These are phyloP conservation scores for Fusarium longipes DNA, from an alignment of 2,329 filamentous ascomycete species.

Conservation along the genomic window DNA sequence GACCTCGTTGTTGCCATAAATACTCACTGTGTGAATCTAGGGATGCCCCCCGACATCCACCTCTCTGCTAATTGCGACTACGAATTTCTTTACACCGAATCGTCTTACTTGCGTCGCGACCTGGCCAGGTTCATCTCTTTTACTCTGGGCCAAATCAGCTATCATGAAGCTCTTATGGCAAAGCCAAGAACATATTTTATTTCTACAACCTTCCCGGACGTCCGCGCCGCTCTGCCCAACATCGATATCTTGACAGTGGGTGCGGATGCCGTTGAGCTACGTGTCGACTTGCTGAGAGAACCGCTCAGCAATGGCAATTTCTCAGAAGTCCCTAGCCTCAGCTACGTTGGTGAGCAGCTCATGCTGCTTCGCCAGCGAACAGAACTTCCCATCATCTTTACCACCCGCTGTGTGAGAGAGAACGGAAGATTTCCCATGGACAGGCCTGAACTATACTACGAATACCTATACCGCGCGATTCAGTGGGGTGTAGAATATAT, in stretches of 20 bases:
- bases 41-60: slow-evolving; percentile 73
- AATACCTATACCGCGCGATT: slow-evolving; percentile 84
- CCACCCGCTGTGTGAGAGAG: slow-evolving; percentile 82
- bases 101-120: slow-evolving; percentile 78
- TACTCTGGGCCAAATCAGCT: slow-evolving; percentile 80
- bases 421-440: slow-evolving; percentile 90
- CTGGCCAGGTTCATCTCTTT: slow-evolving; percentile 83
- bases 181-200: slow-evolving; percentile 86
- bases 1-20: slow-evolving; percentile 76
- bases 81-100: slow-evolving; percentile 84
- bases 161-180: slow-evolving; percentile 80
- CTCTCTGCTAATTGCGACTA: slow-evolving; percentile 81
- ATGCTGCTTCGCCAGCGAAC: slow-evolving; percentile 86
- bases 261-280: slow-evolving; percentile 85
- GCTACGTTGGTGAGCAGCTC: slow-evolving; percentile 87
- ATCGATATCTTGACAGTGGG: slow-evolving; percentile 89
- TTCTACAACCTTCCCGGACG: slow-evolving; percentile 88
- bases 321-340: slow-evolving; percentile 77
- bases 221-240: slow-evolving; percentile 83
- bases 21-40: slow-evolving; percentile 78
- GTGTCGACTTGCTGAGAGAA: slow-evolving; percentile 84
- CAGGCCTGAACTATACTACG: slow-evolving; percentile 77
- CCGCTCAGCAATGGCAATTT: slow-evolving; percentile 71
- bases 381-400: slow-evolving; percentile 91
- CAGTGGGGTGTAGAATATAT: slow-evolving; percentile 93